Base-by-base conservation (phyloP, 2,329 filamentous ascomycete genomes). In the Fusarium dlaminii region DNA sequence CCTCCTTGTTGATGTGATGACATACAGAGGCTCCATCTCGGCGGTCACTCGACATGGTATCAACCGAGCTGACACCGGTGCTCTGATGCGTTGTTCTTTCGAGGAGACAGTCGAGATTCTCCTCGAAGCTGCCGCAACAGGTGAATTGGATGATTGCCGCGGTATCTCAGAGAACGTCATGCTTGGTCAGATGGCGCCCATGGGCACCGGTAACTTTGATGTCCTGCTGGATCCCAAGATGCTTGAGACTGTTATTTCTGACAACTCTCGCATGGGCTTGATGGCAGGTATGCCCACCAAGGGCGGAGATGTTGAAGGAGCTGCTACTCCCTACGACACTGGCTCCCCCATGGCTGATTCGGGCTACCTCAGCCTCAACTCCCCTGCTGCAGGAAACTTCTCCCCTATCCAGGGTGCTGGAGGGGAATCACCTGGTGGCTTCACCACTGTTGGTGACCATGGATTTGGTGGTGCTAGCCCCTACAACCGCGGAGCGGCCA, bases 81-180 rank as follows among this genome's bases (percentile, higher is more conserved):
- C 96, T 15, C 88, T 99, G 79, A 99, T 99, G 96, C 93, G 96
- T 83, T 99, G 97, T 88, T 99, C 96, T 5, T 99, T 99, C 85
- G 96, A 99, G 84, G 97, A 99, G 83, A 99, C 96, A 1, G 96
- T 99, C 45, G 97, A 99, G 81, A 99, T 99, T 87, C 87, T 99
- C 60, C 90, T 99, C 27, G 96, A 99, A 81, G 97, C 96, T 70
- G 96, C 96, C 30, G 94, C 95, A 22, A 94, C 94, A 57, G 96
- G 96, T 81, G 96, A 99, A 83, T 89, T 99, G 37, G 96, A 99
- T 80, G 96, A 99, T 83, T 99, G 97, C 86, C 93, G 95, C 69
- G 96, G 96, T 88, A 96, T 99, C 57, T 98, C 96, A 22, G 96
- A 99, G 85, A 99, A 99, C 85, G 92, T 99, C 81, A 99, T 99